These are phyloP conservation scores for Anthracocystis panici-leucophaei DNA, from an alignment of 1,284 basidiomycete genomes.

Conservation along the genomic window DNA sequence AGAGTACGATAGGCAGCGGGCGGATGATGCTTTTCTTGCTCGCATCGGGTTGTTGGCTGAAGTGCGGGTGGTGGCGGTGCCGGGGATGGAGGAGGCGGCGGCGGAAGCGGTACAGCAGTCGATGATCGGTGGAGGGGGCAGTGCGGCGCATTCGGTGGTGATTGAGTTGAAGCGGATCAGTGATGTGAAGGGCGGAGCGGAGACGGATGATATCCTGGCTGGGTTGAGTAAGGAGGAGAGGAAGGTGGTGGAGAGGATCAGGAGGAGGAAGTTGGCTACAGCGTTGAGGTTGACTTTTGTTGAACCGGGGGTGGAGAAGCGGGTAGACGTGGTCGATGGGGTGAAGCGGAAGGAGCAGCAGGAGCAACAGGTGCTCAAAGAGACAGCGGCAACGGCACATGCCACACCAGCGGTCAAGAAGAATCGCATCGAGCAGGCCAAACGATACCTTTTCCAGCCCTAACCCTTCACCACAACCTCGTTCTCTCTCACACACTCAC, in stretches of 20 bases:
- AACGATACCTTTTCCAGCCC: slow-evolving; percentile 44
- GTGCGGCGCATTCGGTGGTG: slow-evolving; percentile 20
- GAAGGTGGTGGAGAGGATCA: slow-evolving; percentile 26
- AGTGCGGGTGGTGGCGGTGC: slow-evolving; percentile 12
- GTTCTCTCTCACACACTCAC: background rate
- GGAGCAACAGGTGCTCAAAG: background rate
- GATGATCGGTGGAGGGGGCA: background rate
- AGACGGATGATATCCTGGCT: background rate
- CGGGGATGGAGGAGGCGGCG: slow-evolving; percentile 2
- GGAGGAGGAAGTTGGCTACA: slow-evolving; percentile 30
- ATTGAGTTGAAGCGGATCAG: slow-evolving; percentile 20
- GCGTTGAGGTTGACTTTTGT: slow-evolving; percentile 22
- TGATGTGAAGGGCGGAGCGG: background rate
- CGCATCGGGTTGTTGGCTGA: slow-evolving; percentile 13
- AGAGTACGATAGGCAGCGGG: slow-evolving; percentile 45
- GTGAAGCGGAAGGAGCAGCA: background rate
- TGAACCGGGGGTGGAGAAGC: slow-evolving; percentile 29
- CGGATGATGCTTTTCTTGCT: slow-evolving; percentile 31
- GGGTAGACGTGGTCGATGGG: background rate
- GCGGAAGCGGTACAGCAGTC: background rate
- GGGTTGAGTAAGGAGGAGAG: slow-evolving; percentile 2
- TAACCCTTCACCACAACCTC: background rate
- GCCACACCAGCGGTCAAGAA: background rate
- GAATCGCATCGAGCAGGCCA: slow-evolving; percentile 36
- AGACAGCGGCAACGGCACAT: background rate